phyloP scores from a whole-genome alignment of 2,329 filamentous ascomycete genomes.

The Clonostachys rosea region DNA sequence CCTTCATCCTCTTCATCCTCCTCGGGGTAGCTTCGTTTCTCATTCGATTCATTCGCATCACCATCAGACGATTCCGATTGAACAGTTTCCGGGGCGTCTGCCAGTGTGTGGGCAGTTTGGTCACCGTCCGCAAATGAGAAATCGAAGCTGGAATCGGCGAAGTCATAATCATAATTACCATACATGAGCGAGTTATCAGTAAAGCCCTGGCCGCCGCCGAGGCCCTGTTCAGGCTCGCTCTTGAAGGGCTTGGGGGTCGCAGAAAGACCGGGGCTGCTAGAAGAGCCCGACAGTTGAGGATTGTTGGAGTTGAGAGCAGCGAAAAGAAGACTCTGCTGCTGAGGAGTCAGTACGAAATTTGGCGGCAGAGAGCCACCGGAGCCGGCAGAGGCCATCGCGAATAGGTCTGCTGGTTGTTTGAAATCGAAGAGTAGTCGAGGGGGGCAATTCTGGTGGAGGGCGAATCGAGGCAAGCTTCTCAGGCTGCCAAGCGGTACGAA shows the following conservation, averaged over 20 bases:
- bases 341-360: conserved; percentile 66
- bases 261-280: conserved; percentile 30
- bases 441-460: too few relatives aligned
- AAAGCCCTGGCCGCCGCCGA: conserved; percentile 35
- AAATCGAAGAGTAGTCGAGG: too few relatives aligned
- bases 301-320: conserved; percentile 72
- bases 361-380: conserved; percentile 34
- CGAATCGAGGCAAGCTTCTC: too few relatives aligned
- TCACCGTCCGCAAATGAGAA: conserved; percentile 48
- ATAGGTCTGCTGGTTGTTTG: too few relatives aligned
- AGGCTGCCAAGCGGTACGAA: too few relatives aligned
- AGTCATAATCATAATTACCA: conserved; percentile 68
- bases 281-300: conserved; percentile 21
- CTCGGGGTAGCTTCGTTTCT: conserved; percentile 68
- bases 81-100: conserved; percentile 59
- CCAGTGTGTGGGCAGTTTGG: conserved; percentile 64
- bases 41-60: conserved; percentile 39
- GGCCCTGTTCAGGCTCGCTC: conserved; percentile 33
- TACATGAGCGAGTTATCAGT: conserved; percentile 82
- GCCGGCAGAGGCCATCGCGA: conserved; percentile 45
- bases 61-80: conserved; percentile 56
- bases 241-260: conserved; percentile 45
- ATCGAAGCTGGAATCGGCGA: conserved; percentile 74
- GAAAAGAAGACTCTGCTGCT: conserved; percentile 72
- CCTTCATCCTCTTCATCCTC: conserved; percentile 62